These are phyloP conservation scores for Taphrina communis DNA, from an alignment of 1,139 yeast genomes.

Conservation along the genomic window DNA sequence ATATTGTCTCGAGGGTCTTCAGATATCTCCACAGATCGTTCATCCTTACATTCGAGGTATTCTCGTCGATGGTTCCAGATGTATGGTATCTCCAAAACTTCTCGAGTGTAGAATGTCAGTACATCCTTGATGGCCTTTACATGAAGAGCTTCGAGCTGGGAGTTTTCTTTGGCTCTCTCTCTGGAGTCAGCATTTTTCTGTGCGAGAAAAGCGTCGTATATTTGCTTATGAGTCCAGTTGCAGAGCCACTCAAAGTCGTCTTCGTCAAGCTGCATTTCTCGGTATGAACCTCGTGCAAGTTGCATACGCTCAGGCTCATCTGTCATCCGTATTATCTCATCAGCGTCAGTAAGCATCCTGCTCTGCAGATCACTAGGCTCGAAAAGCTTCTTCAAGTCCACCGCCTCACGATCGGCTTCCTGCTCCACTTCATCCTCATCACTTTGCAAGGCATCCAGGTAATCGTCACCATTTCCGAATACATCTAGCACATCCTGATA, in stretches of 20 bases:
- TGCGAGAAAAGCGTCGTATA: slow-evolving; percentile 27
- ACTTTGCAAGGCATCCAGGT: slow-evolving; percentile 84
- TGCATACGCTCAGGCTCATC: slow-evolving; percentile 95
- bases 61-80: slow-evolving; percentile 96
- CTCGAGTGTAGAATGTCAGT: slow-evolving; percentile 77
- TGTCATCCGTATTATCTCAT: slow-evolving; percentile 80
- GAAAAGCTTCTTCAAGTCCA: slow-evolving; percentile 80
- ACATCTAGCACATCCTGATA: slow-evolving; percentile 91
- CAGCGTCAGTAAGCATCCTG: slow-evolving; percentile 89
- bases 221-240: slow-evolving; percentile 67
- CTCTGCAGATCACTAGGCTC: slow-evolving; percentile 93
- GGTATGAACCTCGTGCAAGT: slow-evolving; percentile 65
- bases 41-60: slow-evolving; percentile 65
- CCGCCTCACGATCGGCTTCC: slow-evolving; percentile 57
- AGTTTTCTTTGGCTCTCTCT: slow-evolving; percentile 43
- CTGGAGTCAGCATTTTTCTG: slow-evolving; percentile 44
- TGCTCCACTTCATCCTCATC: slow-evolving; percentile 52
- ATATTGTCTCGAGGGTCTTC: slow-evolving; percentile 55
- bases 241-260: slow-evolving; percentile 59
- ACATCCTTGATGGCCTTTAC: slow-evolving; percentile 78
- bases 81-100: slow-evolving; percentile 90
- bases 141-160: slow-evolving; percentile 60
- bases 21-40: slow-evolving; percentile 22
- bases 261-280: slow-evolving; percentile 67
- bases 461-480: slow-evolving; percentile 96